Base-by-base conservation (phyloP, 1,284 basidiomycete species). In the Afroboletus lepidellus region DNA sequence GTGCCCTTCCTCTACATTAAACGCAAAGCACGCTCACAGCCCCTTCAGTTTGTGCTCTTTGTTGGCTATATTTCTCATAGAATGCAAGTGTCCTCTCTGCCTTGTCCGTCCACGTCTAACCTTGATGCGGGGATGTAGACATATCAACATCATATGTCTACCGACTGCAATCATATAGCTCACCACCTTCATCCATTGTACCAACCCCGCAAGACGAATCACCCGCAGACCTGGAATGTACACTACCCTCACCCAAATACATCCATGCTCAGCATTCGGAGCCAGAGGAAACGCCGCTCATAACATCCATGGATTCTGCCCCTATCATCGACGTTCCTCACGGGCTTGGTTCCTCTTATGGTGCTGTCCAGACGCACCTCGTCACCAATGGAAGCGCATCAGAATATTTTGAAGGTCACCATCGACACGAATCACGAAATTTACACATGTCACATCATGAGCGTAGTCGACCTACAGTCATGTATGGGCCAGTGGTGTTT, bases 91-190 rank as follows among this genome's bases (percentile, higher is more conserved):
- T 32, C 38, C 18, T 42, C 16, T 48, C 45, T 36, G 0, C 6
- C n/a, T 16, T 21, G 0, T 7, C 36, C 32, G 36, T 43, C 32
- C 18, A 16, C 8, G 9, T 3, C 32, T 53, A n/a, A 53, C 24
- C 29, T 47, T 16, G 16, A 12, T 51, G 5, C 11, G n/a, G 5
- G 32, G 18, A 25, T 42, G 16, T 58, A 90, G 86, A 88, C 59
- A 67, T 80, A 46, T 90, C 88, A 16, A 88, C 85, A 0, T 78
- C 83, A 3, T 88, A 81, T 58, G 87, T 90, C 8, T 82, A 90
- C 52, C 75, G 75, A 51, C 74, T 89, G 2, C 81, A 87, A 3
- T 79, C 81, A 4, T 77, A 81, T 49, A 69, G 78, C 1, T 84
- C 83, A 1, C 72, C 74, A 1, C 73, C 79, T 0, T 61, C 80